Percentiles rank a stretch among this genome's conserved stretches.
Evolutionary conservation across 768 basidiomycete species (phyloP).

Genomic region (Daedaleopsis nitida): DNA sequence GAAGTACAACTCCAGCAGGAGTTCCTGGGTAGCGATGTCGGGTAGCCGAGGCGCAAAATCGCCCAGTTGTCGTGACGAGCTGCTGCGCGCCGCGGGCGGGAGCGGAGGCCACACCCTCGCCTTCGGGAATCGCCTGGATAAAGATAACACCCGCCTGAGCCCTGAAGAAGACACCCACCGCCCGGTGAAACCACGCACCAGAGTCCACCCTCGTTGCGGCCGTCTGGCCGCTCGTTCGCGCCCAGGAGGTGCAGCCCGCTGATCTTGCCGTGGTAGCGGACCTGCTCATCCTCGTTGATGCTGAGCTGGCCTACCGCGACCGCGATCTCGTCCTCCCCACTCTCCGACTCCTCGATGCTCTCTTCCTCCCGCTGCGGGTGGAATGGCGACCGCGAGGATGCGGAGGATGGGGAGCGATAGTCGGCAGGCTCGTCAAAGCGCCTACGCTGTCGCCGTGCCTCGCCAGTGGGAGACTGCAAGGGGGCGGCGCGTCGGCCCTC

Average conservation of each 20-base stretch:
- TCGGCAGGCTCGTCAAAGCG: constrained; percentile 41
- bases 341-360: constrained; percentile 28
- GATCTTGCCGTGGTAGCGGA: constrained; percentile 85
- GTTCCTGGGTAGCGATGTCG: constrained; percentile 57
- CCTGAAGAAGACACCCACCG: neutral
- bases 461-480: constrained; percentile 9
- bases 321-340: constrained; percentile 48
- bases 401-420: constrained; percentile 9
- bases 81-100: constrained; percentile 27
- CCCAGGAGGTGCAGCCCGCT: constrained; percentile 79
- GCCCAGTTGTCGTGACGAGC: constrained; percentile 36
- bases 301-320: constrained; percentile 85
- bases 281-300: constrained; percentile 83
- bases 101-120: constrained; percentile 87
- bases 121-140: constrained; percentile 74
- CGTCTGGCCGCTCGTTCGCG: constrained; percentile 58
- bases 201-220: constrained; percentile 73
- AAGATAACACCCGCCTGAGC: neutral
- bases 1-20: constrained; percentile 77
- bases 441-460: constrained; percentile 50
- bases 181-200: constrained; percentile 47
- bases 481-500: neutral
- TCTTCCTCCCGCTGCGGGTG: constrained; percentile 28
- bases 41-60: constrained; percentile 53
- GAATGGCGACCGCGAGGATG: constrained; percentile 20